A percentile compares a stretch with the other conserved stretches of the same genome.
Evolutionary conservation across 495 filamentous ascomycete genomes (phyloP).

Genomic region (Lindgomyces ingoldianus): DNA sequence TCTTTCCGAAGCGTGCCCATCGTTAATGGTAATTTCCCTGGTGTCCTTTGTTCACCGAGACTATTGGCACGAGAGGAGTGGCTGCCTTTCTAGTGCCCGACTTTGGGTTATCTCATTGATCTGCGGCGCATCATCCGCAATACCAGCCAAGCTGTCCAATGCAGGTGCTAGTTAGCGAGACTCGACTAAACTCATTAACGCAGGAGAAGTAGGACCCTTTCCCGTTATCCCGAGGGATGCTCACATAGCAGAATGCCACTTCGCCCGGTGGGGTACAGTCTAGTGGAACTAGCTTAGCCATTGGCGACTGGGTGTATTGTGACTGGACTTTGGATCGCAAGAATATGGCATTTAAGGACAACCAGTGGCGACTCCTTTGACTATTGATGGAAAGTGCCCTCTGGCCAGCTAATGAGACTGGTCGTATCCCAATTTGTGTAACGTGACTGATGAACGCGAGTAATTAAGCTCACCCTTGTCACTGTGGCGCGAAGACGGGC

Average conservation of each 20-base stretch:
- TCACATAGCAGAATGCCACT: neutral
- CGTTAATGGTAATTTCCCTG: neutral
- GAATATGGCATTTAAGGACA: no score
- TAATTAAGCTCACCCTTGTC: slow-evolving; percentile 7
- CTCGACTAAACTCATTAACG: neutral
- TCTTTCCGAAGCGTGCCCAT: neutral
- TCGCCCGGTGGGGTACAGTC: neutral
- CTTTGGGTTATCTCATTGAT: neutral
- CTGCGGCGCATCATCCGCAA: neutral
- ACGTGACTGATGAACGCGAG: neutral
- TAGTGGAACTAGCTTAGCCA: neutral
- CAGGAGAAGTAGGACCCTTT: neutral
- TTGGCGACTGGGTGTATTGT: neutral
- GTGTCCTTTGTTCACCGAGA: slow-evolving; percentile 3
- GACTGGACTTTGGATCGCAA: neutral
- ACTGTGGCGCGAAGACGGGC: slow-evolving; percentile 14
- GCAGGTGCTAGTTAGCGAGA: neutral
- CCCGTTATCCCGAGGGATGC: neutral
- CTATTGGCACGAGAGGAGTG: neutral
- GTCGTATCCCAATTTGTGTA: neutral
- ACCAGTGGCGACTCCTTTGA: no score
- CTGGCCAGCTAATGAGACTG: neutral
- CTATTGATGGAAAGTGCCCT: neutral
- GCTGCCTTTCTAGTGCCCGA: neutral
- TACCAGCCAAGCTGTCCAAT: neutral